Conservation (phyloP, 2,329 filamentous ascomycete species). For the Hymenoscyphus albidus region DNA sequence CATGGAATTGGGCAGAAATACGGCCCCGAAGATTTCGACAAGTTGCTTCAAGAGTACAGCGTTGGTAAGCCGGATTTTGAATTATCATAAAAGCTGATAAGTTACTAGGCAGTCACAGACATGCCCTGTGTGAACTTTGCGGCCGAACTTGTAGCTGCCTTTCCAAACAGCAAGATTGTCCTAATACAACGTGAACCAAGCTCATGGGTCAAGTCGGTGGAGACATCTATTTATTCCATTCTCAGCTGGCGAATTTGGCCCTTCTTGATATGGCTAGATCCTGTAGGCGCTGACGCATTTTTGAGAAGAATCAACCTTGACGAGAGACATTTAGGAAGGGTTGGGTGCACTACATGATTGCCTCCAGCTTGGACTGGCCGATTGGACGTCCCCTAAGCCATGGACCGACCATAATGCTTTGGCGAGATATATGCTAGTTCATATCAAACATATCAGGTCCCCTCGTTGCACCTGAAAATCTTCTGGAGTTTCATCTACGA, state of each 20-base stretch:
- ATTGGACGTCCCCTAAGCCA: neutral
- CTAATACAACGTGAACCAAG: slow-evolving; percentile 2
- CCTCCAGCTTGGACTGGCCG: neutral
- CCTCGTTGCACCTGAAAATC: neutral
- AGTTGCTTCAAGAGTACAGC: slow-evolving; percentile 4
- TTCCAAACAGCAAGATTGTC: slow-evolving; percentile 6
- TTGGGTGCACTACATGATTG: neutral
- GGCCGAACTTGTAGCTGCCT: slow-evolving; percentile 7
- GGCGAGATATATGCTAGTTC: neutral
- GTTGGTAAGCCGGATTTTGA: neutral
- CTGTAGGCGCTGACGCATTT: neutral
- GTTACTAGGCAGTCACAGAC: slow-evolving; percentile 7
- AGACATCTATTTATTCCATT: neutral
- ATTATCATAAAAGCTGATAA: neutral
- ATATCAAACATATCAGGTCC: neutral
- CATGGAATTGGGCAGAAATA: slow-evolving; percentile 3
- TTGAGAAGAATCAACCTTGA: too few species aligned
- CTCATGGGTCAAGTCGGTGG: slow-evolving; percentile 3
- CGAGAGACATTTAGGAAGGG: neutral
- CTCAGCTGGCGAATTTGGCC: slow-evolving; percentile 1
- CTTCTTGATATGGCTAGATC: neutral
- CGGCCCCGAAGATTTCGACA: slow-evolving; percentile 7
- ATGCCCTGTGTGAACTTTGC: slow-evolving; percentile 10
- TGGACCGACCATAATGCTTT: neutral
- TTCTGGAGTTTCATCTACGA: neutral